Base-by-base conservation (phyloP, 2,329 filamentous ascomycete species). In the Phialocephala subalpina region DNA sequence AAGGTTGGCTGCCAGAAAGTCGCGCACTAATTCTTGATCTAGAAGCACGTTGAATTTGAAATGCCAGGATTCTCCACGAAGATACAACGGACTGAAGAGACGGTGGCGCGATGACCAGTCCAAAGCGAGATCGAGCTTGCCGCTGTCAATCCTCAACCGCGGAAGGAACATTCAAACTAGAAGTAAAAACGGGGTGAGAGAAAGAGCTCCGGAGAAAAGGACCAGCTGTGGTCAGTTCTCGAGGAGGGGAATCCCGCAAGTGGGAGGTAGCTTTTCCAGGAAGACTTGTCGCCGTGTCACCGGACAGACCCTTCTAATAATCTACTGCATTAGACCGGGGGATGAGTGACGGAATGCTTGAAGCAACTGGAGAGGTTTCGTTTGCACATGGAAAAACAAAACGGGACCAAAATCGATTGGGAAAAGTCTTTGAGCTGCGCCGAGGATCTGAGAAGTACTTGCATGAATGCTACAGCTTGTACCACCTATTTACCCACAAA, bases 61-160 rank as follows among this genome's bases (percentile, higher is more conserved):
- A 63, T 59, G 40, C 20, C 52, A 64, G 67, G 63, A 64, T 70
- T 70, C 69, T 70, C 69, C 67, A 63, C 65, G 58, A 67, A 60
- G 33, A 52, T 14, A 60, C 29, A 60, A 60, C 45, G 58, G 62
- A 49, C 36, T 56, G 56, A 52, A 33, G 40, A 47, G 57, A 35
- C 42, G 52, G 62, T 64, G 61, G 57, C 60, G 62, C 59, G 61
- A 62, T 49, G 59, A 12, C 35, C 40, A 49, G 52, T 40, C 42
- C 47, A 65, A n/a, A 55, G 45, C 59, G 61, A 60, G 62, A 57
- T 67, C 60, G 42, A 59, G 57, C 52, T 65, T 66, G 40, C 64
- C 63, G 66, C 68, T 69, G 60, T 69, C 63, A 66, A 67, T 60
- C 47, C 33, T 64, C 42, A 25, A 47, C 25, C 36, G 33, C 20